Evolutionary conservation across 2,329 filamentous ascomycete genomes (phyloP).

Genomic region (Immersiporthe knoxdaviesiana): DNA sequence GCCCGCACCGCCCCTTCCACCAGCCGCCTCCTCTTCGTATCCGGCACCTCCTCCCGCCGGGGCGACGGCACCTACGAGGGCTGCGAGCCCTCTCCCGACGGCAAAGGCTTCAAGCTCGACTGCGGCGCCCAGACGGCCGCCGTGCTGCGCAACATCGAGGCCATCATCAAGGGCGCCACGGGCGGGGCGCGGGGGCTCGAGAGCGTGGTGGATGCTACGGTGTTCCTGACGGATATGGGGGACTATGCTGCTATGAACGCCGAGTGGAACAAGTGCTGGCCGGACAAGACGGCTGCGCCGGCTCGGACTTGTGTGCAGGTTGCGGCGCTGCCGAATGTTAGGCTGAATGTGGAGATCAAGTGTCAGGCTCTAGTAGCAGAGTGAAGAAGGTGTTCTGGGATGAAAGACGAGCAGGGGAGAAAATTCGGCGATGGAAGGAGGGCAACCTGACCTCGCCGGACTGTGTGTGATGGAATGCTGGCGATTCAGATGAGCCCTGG

Average conservation of each 20-base stretch:
- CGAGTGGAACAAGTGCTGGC: constrained; percentile 42
- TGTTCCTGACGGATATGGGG: constrained; percentile 39
- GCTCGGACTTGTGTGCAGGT: constrained; percentile 41
- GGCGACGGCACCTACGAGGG: constrained; percentile 41
- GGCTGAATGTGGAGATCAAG: constrained; percentile 41
- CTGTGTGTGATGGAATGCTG: background rate
- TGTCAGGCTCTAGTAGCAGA: constrained; percentile 32
- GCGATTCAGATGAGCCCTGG: background rate
- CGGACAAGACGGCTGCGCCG: constrained; percentile 38
- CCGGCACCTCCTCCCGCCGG: constrained; percentile 40
- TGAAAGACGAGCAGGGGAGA: background rate
- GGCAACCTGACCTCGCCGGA: background rate
- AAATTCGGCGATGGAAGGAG: background rate
- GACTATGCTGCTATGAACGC: constrained; percentile 42
- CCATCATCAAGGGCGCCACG: constrained; percentile 38
- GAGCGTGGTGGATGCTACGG: constrained; percentile 40
- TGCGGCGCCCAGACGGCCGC: constrained; percentile 39
- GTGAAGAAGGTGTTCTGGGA: background rate
- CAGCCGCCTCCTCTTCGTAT: constrained; percentile 37
- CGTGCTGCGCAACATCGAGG: constrained; percentile 40
- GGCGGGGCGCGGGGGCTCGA: constrained; percentile 37
- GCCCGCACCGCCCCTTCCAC: constrained; percentile 36
- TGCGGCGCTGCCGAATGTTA: constrained; percentile 39
- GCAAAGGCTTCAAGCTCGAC: constrained; percentile 35
- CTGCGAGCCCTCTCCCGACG: constrained; percentile 34